Evolutionary conservation across 345 rosid genomes (phyloP).

Genomic region (Streptanthus diversifolius): DNA sequence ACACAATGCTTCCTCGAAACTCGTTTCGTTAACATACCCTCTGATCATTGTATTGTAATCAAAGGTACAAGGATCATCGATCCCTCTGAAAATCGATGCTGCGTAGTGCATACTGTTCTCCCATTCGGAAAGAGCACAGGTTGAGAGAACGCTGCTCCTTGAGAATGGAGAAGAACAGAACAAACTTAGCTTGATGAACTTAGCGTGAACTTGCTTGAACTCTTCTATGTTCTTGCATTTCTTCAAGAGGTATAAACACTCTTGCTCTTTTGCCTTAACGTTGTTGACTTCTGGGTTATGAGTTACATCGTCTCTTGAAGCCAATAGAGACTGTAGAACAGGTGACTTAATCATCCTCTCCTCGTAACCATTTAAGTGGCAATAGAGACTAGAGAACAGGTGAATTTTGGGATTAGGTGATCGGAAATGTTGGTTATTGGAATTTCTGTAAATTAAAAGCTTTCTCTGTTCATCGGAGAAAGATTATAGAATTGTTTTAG

Average conservation of each 20-base stretch:
- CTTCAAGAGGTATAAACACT: slow-evolving; percentile 52
- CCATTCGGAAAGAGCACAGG: slow-evolving; percentile 33
- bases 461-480: background rate
- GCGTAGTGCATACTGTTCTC: slow-evolving; percentile 37
- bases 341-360: slow-evolving; percentile 29
- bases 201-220: slow-evolving; percentile 53
- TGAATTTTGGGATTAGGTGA: background rate
- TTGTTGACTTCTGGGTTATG: slow-evolving; percentile 19
- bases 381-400: background rate
- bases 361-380: background rate
- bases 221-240: slow-evolving; percentile 51
- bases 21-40: slow-evolving; percentile 30
- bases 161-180: slow-evolving; percentile 30
- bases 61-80: slow-evolving; percentile 33
- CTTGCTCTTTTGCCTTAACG: slow-evolving; percentile 50
- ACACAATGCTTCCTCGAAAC: slow-evolving; percentile 28
- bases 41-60: slow-evolving; percentile 40
- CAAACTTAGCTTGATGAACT: slow-evolving; percentile 35
- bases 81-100: slow-evolving; percentile 14
- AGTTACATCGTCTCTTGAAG: slow-evolving; percentile 11
- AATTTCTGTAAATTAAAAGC: background rate
- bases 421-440: background rate
- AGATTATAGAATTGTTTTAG: background rate
- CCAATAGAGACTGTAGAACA: slow-evolving; percentile 23
- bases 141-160: slow-evolving; percentile 26